Base-by-base conservation (phyloP, 441 rosid genomes). In the Monsonia emarginata region DNA sequence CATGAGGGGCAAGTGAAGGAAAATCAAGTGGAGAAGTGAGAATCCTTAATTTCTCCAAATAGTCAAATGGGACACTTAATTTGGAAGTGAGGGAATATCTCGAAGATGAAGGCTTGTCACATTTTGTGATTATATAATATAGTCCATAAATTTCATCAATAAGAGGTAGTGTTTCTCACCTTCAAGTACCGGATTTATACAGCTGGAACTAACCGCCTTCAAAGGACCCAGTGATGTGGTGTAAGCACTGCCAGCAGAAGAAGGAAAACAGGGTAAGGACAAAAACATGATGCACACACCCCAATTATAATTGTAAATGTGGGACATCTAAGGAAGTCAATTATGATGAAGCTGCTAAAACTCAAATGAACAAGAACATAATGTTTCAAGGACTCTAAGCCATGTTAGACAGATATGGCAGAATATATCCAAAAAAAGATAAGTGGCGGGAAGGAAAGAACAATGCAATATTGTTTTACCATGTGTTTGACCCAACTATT, bases 221-320 rank as follows among this genome's bases (percentile, higher is more conserved):
- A 31, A 31, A 31, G 34, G 34, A 31, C 78, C 87, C 87, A 88
- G 68, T 85, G 85, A 74, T 76, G 84, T 38, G 89, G 85, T 36
- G 90, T 82, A 72, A 90, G 90, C 84, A 88, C 97, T 90, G 95
- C 79, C 64, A 75, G 67, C 59, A 64, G 71, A 58, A 56, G 9
- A 16, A 24, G 18, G 14, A 6, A 67, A 34, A 56, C 42, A 8
- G 52, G 18, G 70, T 66, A 27, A 72, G 73, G 22, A 67, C 25
- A 31, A 31, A 31, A 31, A 8, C 34, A 31, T 31, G 34, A 31
- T 31, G 7, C 3, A 31, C 34, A 31, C 3, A 31, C 2, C 5
- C 34, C 2, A 2, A 31, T 8, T 31, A 31, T 4, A 31, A 31
- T 8, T 31, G 34, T 31, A 7, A 24, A 44, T 19, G 24, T 42